Base-by-base conservation (phyloP, 2,329 filamentous ascomycete species). In the Botrytis paeoniae region DNA sequence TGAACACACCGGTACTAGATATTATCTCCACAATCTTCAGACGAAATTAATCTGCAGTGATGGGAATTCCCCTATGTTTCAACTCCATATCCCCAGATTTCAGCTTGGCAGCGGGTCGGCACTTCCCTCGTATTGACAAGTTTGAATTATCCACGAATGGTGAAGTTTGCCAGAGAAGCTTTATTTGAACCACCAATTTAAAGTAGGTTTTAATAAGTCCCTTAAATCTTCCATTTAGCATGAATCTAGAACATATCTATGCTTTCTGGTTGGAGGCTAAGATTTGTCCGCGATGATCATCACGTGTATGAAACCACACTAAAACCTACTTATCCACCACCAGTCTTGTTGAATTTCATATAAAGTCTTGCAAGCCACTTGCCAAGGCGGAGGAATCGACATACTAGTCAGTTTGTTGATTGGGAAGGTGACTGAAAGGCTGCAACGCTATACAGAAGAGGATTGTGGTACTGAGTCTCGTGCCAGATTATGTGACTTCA, bases 241-340 rank as follows among this genome's bases (percentile, higher is more conserved):
- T 62, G 29, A 64, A 71, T 64, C 54, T 54, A 64, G 41, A 71
- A 39, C 45, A 29, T 18, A 29, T 43, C n/a, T 35, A 29, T 37
- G 57, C 32, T 25, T 37, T 70, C 68, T 63, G 68, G 41, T 70
- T 70, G 68, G 68, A 63, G 69, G 69, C 25, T 3, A n/a, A 22
- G 35, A 39, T 48, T 70, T 64, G 32, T 64, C 69, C 69, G 69
- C 32, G 43, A 70, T 4, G 25, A 29, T 63, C 25, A 39, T 64
- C 69, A 64, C 57, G 57, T 51, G 57, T 51, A n/a, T 14, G 51
- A 29, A 61, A 43, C 25, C 35, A 63, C 9, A 29, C 41, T 43
- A 41, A 59, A 69, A 70, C 22, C 43, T 48, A 51, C 29, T 32
- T 14, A 39, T 29, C 32, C 63, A 66, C 64, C 45, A 29, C 37